Evolutionary conservation across 2,329 filamentous ascomycete species (phyloP).

Genomic region (Fusarium sp.): DNA sequence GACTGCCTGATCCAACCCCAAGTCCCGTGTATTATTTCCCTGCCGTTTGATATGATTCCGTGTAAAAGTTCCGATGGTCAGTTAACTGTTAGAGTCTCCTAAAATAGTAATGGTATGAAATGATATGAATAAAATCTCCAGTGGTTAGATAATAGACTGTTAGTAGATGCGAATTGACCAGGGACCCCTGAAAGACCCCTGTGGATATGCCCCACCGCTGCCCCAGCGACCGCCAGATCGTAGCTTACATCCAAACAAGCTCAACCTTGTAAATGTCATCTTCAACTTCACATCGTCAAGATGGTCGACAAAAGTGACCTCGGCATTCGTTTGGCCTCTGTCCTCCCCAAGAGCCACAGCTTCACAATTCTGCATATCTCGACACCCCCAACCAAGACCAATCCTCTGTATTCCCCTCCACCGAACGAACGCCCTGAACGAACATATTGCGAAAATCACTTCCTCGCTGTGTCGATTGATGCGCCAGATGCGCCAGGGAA

Average conservation of each 20-base stretch:
- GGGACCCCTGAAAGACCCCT: slow-evolving; percentile 25
- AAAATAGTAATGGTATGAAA: too few relatives aligned
- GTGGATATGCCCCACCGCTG: slow-evolving; percentile 24
- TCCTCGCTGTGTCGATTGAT: slow-evolving; percentile 67
- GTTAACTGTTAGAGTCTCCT: too few relatives aligned
- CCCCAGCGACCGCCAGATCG: slow-evolving; percentile 30
- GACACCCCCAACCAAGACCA: slow-evolving; percentile 80
- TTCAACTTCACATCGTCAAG: slow-evolving; percentile 14
- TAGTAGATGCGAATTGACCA: too few relatives aligned
- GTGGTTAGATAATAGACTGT: too few relatives aligned
- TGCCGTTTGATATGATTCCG: too few relatives aligned
- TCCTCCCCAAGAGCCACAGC: slow-evolving; percentile 65
- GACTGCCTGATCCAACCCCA: slow-evolving; percentile 25
- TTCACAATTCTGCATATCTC: slow-evolving; percentile 89
- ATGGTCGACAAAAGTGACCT: slow-evolving; percentile 32
- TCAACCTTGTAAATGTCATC: slow-evolving; percentile 11
- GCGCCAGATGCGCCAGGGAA: slow-evolving; percentile 41
- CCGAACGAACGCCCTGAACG: slow-evolving; percentile 78
- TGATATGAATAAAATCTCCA: too few relatives aligned
- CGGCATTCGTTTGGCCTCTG: slow-evolving; percentile 56
- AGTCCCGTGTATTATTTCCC: not conserved
- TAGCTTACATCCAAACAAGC: slow-evolving; percentile 3
- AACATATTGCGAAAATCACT: slow-evolving; percentile 91
- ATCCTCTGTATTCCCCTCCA: slow-evolving; percentile 83
- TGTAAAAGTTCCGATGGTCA: too few relatives aligned